Evolutionary conservation across 1,284 basidiomycete genomes (phyloP), one percentile per base, ranked within the genome.

Genomic region (Erythrobasidium hasegawianum): DNA sequence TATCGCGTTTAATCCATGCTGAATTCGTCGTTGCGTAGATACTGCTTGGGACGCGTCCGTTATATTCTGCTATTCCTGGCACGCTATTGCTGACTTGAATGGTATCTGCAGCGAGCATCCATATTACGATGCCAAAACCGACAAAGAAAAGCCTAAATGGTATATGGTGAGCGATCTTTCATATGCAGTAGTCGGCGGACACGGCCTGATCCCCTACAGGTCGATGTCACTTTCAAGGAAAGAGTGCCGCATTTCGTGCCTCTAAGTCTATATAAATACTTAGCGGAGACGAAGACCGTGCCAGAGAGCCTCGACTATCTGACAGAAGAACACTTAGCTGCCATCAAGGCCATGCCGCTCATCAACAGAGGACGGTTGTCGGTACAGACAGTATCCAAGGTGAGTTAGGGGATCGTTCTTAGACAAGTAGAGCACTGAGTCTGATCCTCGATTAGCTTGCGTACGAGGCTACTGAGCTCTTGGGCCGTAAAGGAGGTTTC

Each of bases 81-180:
- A n/a, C n/a, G n/a, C n/a, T n/a, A n/a, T n/a, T n/a, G n/a, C n/a
- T n/a, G n/a, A n/a, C n/a, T n/a, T n/a, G n/a, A n/a, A n/a, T n/a
- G n/a, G n/a, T n/a, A n/a, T n/a, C 14, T 14, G 22, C 38, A 60
- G 33, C 16, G 40, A 41, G 1, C 91, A 96, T 76, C 92, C 93
- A 0, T 98, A 97, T 78, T 94, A 84, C 75, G 94, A 97, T 74
- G 75, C 84, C 82, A 95, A 94, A 84, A 85, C 90, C 0, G 81
- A 88, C 59, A 73, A 84, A 72, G 81, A 83, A 1, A 80, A 83
- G 9, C 94, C 94, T 0, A 90, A 84, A 72, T 97, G 95, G 95
- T 95, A 83, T 80, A 95, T 97, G 74, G 78, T 78, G 45, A 5
- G 71, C 14, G n/a, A n/a, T n/a, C n/a, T n/a, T n/a, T n/a, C n/a